Conservation (phyloP, 768 basidiomycete species). For the Kwoniella sp. region DNA sequence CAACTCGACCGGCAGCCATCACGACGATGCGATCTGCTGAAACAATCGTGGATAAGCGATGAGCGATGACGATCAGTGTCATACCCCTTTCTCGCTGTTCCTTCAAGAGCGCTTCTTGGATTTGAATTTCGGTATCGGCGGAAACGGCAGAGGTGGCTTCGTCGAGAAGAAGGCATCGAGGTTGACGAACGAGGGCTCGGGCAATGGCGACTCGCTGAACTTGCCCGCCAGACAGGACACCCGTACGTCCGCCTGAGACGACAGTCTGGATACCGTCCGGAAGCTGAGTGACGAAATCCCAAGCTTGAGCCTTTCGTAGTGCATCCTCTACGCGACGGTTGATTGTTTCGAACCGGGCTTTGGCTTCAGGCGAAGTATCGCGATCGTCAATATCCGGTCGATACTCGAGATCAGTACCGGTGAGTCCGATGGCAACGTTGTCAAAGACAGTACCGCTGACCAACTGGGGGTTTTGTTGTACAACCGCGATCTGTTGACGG, state of each 20-base stretch:
- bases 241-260: constrained; percentile 45
- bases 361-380: background rate
- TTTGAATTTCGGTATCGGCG: constrained; percentile 35
- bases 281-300: constrained; percentile 50
- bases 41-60: constrained; percentile 40
- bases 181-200: constrained; percentile 41
- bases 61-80: constrained; percentile 41
- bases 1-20: constrained; percentile 37
- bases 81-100: constrained; percentile 28
- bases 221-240: constrained; percentile 54
- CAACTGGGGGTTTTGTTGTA: constrained; percentile 47
- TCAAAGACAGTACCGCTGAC: constrained; percentile 51
- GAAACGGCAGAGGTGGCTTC: constrained; percentile 46
- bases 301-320: constrained; percentile 50
- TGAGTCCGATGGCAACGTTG: constrained; percentile 55
- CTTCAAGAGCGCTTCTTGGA: constrained; percentile 22
- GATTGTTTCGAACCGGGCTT: constrained; percentile 22
- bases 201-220: constrained; percentile 43
- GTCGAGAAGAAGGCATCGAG: constrained; percentile 41
- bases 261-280: constrained; percentile 49
- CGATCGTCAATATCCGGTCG: constrained; percentile 34
- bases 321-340: constrained; percentile 32
- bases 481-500: constrained; percentile 42
- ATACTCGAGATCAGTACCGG: constrained; percentile 47
- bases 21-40: constrained; percentile 45